Conservation (phyloP, 495 filamentous ascomycete genomes). For the Durotheca rogersii region DNA sequence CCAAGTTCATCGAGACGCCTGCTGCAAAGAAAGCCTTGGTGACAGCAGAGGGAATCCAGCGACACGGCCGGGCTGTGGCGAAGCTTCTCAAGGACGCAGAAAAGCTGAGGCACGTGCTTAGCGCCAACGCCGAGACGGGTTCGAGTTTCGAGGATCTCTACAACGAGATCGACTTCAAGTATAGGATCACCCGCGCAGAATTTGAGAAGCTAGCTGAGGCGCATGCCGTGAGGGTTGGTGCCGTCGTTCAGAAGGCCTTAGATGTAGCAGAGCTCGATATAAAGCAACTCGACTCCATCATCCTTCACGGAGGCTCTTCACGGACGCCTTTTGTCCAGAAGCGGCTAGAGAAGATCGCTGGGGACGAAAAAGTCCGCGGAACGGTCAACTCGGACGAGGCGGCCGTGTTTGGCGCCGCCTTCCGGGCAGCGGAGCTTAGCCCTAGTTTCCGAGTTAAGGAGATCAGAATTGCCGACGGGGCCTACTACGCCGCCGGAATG, state of each 20-base stretch:
- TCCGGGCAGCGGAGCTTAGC: slow-evolving; percentile 87
- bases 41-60: slow-evolving; percentile 58
- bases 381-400: slow-evolving; percentile 98
- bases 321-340: slow-evolving; percentile 94
- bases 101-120: slow-evolving; percentile 82
- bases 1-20: slow-evolving; percentile 69
- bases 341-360: slow-evolving; percentile 74
- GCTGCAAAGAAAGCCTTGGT: slow-evolving; percentile 68
- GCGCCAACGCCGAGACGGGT: slow-evolving; percentile 82
- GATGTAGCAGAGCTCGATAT: slow-evolving; percentile 69
- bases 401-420: slow-evolving; percentile 94
- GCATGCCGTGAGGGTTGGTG: slow-evolving; percentile 65
- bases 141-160: slow-evolving; percentile 84
- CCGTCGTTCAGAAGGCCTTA: slow-evolving; percentile 73
- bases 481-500: slow-evolving; percentile 69
- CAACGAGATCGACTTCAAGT: slow-evolving; percentile 89
- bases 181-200: slow-evolving; percentile 77
- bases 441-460: slow-evolving; percentile 97
- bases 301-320: slow-evolving; percentile 87
- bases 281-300: slow-evolving; percentile 80
- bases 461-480: slow-evolving; percentile 74
- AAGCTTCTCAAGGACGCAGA: slow-evolving; percentile 92
- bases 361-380: slow-evolving; percentile 76
- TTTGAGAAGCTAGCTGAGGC: slow-evolving; percentile 80
- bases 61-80: slow-evolving; percentile 79